Base-by-base conservation (phyloP, 139 green algal species). In the Yamagishiella unicocca region DNA sequence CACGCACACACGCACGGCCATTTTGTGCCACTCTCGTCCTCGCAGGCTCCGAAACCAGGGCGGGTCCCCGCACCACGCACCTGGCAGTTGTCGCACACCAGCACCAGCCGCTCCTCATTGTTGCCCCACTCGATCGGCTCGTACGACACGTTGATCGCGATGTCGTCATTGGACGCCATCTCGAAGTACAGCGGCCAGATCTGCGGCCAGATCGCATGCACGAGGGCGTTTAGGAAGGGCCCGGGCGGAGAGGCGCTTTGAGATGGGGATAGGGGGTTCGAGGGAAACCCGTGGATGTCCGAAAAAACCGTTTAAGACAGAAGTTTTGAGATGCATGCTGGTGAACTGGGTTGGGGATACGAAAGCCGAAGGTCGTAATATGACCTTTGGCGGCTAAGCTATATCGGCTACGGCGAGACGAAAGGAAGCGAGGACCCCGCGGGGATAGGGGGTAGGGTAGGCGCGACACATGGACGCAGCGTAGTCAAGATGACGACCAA, bases 81-180 rank as follows among this genome's bases (percentile, higher is more conserved):
- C 68, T 91, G 87, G 89, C 93, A 94, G 84, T 95, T 95, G 73
- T 95, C 93, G 66, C 90, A 94, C 12, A 95, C 91, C 75, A 95
- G 76, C 33, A 95, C 80, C 73, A 94, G 85, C 2, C 83, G 53
- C 37, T 88, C 85, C 35, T 77, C 50, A 31, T 85, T 68, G 29
- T 53, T 43, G 10, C 92, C 92, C 72, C 74, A 82, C 14, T 35
- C 54, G 0, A 43, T 33, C 17, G 92, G 92, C 64, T 84, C 87
- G 54, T 93, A 95, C 10, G 45, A 55, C 25, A 95, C 84, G 12
- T 82, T 82, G 27, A 95, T 43, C 22, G 38, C 66, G 2, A 80
- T 82, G 62, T 88, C 82, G 35, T 88, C 74, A 7, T 83, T 78
- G 3, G 79, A 8, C 1, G 75, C 40, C 19, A 94, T 54, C 64